Evolutionary conservation across 257 asterid genomes (phyloP), one percentile per base, ranked within the genome.

Genomic region (Orobanche coerulescens): DNA sequence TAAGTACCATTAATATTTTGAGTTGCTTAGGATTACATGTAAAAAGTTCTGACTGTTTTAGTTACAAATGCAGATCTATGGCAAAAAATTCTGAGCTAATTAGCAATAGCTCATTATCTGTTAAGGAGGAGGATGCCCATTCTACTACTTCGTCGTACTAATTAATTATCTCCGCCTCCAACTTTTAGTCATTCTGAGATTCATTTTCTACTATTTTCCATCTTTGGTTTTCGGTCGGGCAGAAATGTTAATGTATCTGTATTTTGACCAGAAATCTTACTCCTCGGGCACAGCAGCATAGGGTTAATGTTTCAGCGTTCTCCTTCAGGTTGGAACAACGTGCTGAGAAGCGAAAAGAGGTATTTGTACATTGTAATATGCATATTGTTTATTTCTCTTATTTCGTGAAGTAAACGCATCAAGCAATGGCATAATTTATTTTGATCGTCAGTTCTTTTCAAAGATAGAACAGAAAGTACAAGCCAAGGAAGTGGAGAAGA

Each of bases 401-500:
- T 69, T 25, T 42, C 34, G 30, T 16, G 2, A 36, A 1, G 10
- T 16, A 44, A 54, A 14, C 66, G 70, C 28, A 40, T 53, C 24
- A 18, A 49, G 16, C 12, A 25, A 25, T 39, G 62, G 33, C 9
- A 15, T n/a, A 13, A 28, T 53, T 12, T 44, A 2, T 39, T 13
- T 64, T 39, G 54, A 49, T 73, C n/a, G n/a, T 49, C 78, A 90
- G 97, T 90, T 90, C 82, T 83, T 78, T 73, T 76, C 91, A 12
- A 90, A 84, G 86, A 70, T 90, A 34, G 97, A 90, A 78, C 84
- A 90, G 83, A 87, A 87, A 80, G 77, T 78, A 34, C 91, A 90
- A 7, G 95, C 96, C 40, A 87, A 69, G 74, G 95, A 84, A 79
- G 82, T 15, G 36, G 90, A 87, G 66, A 87, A 77, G 39, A 72